Conservation (phyloP, 257 asterid genomes). For the Salvia rosmarinus region DNA sequence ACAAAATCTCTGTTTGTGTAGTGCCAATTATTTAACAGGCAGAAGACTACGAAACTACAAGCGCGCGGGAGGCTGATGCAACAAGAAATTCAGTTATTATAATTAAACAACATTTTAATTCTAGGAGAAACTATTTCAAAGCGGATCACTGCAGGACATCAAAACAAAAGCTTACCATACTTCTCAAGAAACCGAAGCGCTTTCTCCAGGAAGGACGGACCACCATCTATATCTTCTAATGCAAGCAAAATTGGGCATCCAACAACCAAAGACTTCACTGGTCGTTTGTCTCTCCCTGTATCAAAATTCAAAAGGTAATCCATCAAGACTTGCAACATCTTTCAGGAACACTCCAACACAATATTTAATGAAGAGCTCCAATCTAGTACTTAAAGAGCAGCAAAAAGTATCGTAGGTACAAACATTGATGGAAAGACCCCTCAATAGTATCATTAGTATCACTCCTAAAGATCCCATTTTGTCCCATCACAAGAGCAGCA, state of each 20-base stretch:
- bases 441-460: constrained; percentile 72
- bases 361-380: constrained; percentile 11
- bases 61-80: constrained; percentile 15
- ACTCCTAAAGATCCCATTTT: constrained; percentile 87
- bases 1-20: neutral
- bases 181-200: constrained; percentile 97
- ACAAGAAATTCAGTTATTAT: constrained; percentile 27
- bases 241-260: constrained; percentile 99
- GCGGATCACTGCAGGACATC: constrained; percentile 12
- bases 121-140: constrained; percentile 15
- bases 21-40: constrained; percentile 16
- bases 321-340: constrained; percentile 27
- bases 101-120: constrained; percentile 45
- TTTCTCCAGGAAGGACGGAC: constrained; percentile 92
- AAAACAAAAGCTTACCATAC: constrained; percentile 60
- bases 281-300: constrained; percentile 93
- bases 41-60: constrained; percentile 10
- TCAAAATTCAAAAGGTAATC: constrained; percentile 39
- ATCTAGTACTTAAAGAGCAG: constrained; percentile 27
- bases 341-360: constrained; percentile 5
- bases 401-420: constrained; percentile 37
- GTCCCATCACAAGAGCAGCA: constrained; percentile 99
- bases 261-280: constrained; percentile 92
- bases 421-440: constrained; percentile 91
- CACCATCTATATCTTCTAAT: constrained; percentile 94